Percentiles rank a stretch among this genome's conserved stretches.
Evolutionary conservation across 2,329 filamentous ascomycete species (phyloP).

Genomic region (Thyridium curvatum): DNA sequence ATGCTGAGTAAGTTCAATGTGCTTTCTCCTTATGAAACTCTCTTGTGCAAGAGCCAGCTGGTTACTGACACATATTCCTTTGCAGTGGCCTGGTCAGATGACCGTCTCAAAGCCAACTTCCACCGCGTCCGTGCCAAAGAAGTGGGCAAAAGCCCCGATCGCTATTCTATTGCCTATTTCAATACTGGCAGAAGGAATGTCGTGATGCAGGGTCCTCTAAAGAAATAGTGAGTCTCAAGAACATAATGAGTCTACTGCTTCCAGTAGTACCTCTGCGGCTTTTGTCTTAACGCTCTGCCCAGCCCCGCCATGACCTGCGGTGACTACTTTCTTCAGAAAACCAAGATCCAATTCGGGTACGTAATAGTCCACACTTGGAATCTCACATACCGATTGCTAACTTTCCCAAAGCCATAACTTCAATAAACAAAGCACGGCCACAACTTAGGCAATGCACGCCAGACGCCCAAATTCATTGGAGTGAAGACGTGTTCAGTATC

Average conservation of each 20-base stretch:
- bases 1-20: conserved; percentile 28
- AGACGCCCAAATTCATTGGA: too few relatives aligned
- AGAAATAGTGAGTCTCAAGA: conserved; percentile 37
- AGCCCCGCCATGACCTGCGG: conserved; percentile 1
- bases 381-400: too few relatives aligned
- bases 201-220: conserved; percentile 40
- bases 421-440: too few relatives aligned
- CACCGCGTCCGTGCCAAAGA: conserved; percentile 33
- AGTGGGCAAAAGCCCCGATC: conserved; percentile 4
- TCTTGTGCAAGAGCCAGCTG: too few relatives aligned
- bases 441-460: too few relatives aligned
- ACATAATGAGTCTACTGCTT: too few relatives aligned
- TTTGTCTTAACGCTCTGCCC: neutral
- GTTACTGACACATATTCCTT: conserved; percentile 12
- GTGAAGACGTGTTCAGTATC: too few relatives aligned
- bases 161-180: conserved; percentile 30
- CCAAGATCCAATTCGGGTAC: neutral
- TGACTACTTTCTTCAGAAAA: conserved; percentile 2
- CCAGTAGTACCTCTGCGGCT: too few relatives aligned
- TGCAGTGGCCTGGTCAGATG: conserved; percentile 48
- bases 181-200: conserved; percentile 44
- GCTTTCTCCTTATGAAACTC: too few relatives aligned
- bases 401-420: too few relatives aligned
- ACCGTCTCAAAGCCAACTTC: conserved; percentile 50
- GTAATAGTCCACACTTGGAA: neutral